Conservation (phyloP, 768 basidiomycete genomes). For the Candolleomyces efflorescens region DNA sequence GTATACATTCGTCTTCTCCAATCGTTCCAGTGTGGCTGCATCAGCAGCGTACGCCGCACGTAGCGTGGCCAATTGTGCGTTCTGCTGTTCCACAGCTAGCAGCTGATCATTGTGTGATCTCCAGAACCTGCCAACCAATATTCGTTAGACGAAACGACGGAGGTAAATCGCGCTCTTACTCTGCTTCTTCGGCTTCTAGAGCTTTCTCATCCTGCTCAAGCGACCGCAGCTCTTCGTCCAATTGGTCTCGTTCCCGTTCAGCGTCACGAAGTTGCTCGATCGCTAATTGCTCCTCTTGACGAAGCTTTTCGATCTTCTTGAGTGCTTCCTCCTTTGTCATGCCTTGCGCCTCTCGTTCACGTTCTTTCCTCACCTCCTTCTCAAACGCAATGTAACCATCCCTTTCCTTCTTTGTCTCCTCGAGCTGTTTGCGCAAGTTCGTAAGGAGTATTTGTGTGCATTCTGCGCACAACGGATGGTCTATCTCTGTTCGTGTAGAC, state of each 20-base stretch:
- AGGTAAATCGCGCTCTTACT: slow-evolving; percentile 43
- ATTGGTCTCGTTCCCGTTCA: slow-evolving; percentile 70
- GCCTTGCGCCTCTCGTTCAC: slow-evolving; percentile 64
- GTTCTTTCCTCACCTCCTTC: slow-evolving; percentile 79
- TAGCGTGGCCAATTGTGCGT: slow-evolving; percentile 64
- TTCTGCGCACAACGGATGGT: slow-evolving; percentile 93
- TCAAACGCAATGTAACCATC: slow-evolving; percentile 95
- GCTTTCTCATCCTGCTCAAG: slow-evolving; percentile 75
- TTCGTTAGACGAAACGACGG: neutral
- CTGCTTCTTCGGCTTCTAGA: slow-evolving; percentile 79
- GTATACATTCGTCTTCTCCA: slow-evolving; percentile 91
- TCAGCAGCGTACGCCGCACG: slow-evolving; percentile 78
- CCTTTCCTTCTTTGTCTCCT: slow-evolving; percentile 87
- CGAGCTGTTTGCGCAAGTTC: slow-evolving; percentile 73
- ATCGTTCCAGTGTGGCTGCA: slow-evolving; percentile 70
- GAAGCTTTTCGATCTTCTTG: slow-evolving; percentile 68
- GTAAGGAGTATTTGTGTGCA: slow-evolving; percentile 82
- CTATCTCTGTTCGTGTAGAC: slow-evolving; percentile 73
- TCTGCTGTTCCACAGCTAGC: slow-evolving; percentile 59
- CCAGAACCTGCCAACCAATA: slow-evolving; percentile 67
- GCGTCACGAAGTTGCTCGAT: slow-evolving; percentile 72
- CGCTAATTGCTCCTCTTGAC: slow-evolving; percentile 60
- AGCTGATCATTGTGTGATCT: slow-evolving; percentile 70
- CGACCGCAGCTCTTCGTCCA: slow-evolving; percentile 66
- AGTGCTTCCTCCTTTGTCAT: slow-evolving; percentile 61